Base-by-base conservation (phyloP, 2,329 filamentous ascomycete species). In the Sordariomycetes sp. region DNA sequence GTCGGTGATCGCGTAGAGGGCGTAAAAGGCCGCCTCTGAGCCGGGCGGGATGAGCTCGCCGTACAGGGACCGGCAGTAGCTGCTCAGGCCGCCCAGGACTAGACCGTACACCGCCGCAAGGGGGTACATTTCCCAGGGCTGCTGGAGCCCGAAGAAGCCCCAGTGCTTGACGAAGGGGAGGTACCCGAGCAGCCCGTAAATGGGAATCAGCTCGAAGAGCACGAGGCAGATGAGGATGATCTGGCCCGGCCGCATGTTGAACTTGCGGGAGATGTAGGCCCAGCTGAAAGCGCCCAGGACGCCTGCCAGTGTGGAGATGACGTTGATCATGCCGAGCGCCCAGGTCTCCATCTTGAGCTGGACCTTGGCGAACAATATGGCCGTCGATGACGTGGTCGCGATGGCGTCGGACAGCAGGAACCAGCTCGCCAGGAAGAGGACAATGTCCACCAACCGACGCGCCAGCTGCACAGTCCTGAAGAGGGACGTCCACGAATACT, bases 81-180 rank as follows among this genome's bases (percentile, higher is more conserved):
- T 87, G 59, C 88, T 90, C 48, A 99, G 74, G 0, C 94, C 94
- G n/a, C 94, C 94, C 34, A 97, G 82, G 1, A 97, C 91, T 54
- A 99, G 82, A 0, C 94, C 94, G 69, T 96, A 97, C 13, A 97
- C 82, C 2, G 88, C 87, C 0, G 90, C 91, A 1, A 99, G 73
- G 0, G 89, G 89, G 64, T 94, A 97, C 89, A 99, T 96, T 65
- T 99, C 94, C 89, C 90, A 96, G 2, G 89, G 86, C 67, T 94
- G 85, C 69, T 96, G 90, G n/a, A 99, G 77, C 1, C 94, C 94
- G 48, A 90, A 73, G 5, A 89, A 83, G 0, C 90, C 91, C 70
- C 87, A 82, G 8, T 76, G 73, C 63, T 84, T 80, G 53, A 99
- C 79, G 7, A 89, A 82, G 0, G 91, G 90, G 17, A 97, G 77